Base-by-base conservation (phyloP, 148 eudicot genomes). In the Camellia sinensis region DNA sequence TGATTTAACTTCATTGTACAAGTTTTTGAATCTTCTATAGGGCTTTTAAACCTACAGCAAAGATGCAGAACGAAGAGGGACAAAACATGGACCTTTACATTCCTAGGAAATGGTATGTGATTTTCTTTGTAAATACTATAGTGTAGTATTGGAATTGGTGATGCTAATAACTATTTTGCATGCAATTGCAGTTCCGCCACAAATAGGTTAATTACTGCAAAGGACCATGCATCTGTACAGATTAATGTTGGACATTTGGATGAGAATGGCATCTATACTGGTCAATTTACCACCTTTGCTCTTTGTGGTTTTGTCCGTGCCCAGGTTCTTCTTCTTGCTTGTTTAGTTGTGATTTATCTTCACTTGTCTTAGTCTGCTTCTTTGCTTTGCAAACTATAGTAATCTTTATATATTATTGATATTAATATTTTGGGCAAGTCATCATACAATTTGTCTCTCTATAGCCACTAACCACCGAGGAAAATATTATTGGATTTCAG, bases 221-320 rank as follows among this genome's bases (percentile, higher is more conserved):
- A 86, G 81, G 86, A 86, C 66, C 84, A 86, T 4, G 87, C 90
- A 7, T 80, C 89, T 8, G 86, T 86, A 56, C 87, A 86, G 81
- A 67, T 88, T 50, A 84, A 84, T 64, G 37, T 78, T 81, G 87
- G 89, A 29, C 89, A 86, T 71, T 72, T 87, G 87, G 87, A 86
- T 75, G 88, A 75, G 76, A 84, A 80, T 65, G 88, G 85, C 13
- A 61, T 83, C 69, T 85, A 83, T 71, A 82, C 78, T 52, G 80
- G 85, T 48, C 73, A 75, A 54, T 79, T 59, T 75, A 43, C 87
- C 65, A 76, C 88, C 45, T 78, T 78, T 79, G 88, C 85, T 11
- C 88, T 88, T 22, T 84, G 80, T 66, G 87, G 84, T 65, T 86
- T 82, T 71, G 71, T 86, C 62, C 71, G 87, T 0, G 85, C 88